A percentile compares a stretch with the other conserved stretches of the same genome.
Conservation (phyloP, 2,329 filamentous ascomycete genomes). For the Penicillium crustosum region DNA sequence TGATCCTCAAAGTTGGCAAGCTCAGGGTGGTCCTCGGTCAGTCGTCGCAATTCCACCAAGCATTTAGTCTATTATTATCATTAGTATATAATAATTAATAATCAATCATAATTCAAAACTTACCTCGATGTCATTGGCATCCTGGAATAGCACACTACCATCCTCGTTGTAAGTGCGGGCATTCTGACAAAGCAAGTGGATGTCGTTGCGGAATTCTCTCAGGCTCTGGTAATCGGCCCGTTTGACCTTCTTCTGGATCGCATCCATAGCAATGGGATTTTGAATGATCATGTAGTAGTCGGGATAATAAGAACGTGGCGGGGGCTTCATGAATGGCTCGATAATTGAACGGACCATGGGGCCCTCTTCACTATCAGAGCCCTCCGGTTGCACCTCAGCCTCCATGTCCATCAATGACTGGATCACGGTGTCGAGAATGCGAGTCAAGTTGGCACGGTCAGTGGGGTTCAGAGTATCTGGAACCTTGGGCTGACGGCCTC, state of each 20-base stretch:
- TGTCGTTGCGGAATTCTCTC: constrained; percentile 77
- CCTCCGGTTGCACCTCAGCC: constrained; percentile 61
- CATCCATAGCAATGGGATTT: constrained; percentile 92
- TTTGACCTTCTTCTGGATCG: constrained; percentile 93
- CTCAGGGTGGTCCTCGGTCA: constrained; percentile 56
- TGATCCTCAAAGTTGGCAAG: constrained; percentile 58
- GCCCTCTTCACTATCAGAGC: constrained; percentile 55
- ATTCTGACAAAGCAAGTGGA: constrained; percentile 82
- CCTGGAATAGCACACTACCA: constrained; percentile 83
- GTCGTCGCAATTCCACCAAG: constrained; percentile 54
- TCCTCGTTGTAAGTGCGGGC: constrained; percentile 97
- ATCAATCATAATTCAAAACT: constrained; percentile 36
- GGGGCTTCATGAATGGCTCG: constrained; percentile 88
- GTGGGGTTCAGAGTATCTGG: constrained; percentile 65
- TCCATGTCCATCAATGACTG: constrained; percentile 81
- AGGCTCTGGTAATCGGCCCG: constrained; percentile 86
- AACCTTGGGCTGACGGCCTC: constrained; percentile 69
- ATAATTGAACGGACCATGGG: constrained; percentile 75
- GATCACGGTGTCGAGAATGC: constrained; percentile 73
- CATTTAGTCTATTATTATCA: constrained; percentile 46
- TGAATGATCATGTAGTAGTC: constrained; percentile 95
- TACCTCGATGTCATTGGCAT: constrained; percentile 92
- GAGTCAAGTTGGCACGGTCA: constrained; percentile 75
- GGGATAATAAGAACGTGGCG: constrained; percentile 82
- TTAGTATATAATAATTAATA: neutral